A percentile compares a stretch with the other conserved stretches of the same genome.
These are phyloP conservation scores for Marasmius oreades DNA, from an alignment of 1,284 basidiomycete species.

Conservation along the genomic window DNA sequence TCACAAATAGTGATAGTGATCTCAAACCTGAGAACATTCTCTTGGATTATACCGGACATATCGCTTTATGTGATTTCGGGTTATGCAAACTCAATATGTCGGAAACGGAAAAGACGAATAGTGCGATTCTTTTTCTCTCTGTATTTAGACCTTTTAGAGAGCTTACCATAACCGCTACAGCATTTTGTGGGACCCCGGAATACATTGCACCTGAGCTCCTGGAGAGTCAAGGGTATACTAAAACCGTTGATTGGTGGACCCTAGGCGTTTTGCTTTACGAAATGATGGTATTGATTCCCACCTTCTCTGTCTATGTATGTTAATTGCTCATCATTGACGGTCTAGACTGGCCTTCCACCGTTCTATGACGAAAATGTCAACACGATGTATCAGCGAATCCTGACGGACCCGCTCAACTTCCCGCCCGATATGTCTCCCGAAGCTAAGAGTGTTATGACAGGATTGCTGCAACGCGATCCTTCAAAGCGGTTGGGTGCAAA, in stretches of 20 bases:
- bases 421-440: constrained; percentile 88
- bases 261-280: constrained; percentile 96
- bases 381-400: constrained; percentile 97
- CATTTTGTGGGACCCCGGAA: constrained; percentile 99
- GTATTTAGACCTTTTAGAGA: constrained; percentile 7
- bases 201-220: constrained; percentile 96
- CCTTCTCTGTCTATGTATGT: background rate
- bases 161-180: constrained; percentile 35
- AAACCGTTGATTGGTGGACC: constrained; percentile 99
- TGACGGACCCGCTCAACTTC: constrained; percentile 92
- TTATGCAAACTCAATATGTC: constrained; percentile 99
- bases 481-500: constrained; percentile 82
- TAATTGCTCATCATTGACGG: background rate
- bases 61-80: constrained; percentile 98
- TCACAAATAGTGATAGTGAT: constrained; percentile 52
- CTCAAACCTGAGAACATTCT: constrained; percentile 98
- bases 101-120: constrained; percentile 96
- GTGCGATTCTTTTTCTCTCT: constrained; percentile 42
- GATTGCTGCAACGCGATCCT: constrained; percentile 89
- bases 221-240: constrained; percentile 96
- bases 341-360: constrained; percentile 88
- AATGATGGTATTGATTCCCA: constrained; percentile 74
- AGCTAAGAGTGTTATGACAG: constrained; percentile 85
- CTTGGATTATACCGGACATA: constrained; percentile 96
- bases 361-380: constrained; percentile 99